Evolutionary conservation across 306 rosid species (phyloP), one percentile per base, ranked within the genome.

Genomic region (Sindora glabra): DNA sequence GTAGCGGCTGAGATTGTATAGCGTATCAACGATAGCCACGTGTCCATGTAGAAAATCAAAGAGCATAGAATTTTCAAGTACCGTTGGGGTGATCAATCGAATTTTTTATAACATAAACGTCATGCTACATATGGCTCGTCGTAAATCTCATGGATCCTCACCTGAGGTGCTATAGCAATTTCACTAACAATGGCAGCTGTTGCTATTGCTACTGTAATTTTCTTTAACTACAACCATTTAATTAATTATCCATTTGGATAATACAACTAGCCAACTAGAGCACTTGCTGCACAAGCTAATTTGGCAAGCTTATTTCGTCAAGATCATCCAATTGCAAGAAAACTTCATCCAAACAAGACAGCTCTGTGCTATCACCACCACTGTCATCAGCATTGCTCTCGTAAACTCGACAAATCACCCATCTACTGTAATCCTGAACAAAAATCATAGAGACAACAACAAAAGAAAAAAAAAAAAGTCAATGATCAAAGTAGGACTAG

Each of bases 311-410:
- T 39, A 92, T 83, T 79, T 92, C 98, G 0, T 92, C 96, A 50
- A 92, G 95, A 83, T 92, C 98, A 55, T 92, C 98, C 78, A 92
- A 70, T 30, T 96, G 79, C 59, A 88, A 78, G 83, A 88, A 92
- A 60, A 92, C 98, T 74, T 92, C 96, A 67, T 92, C 98, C 94
- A 92, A 80, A 76, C 94, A 37, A 3, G 91, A 84, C 11, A 72
- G 82, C 62, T 81, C 81, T 4, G 77, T 26, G 40, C 84, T 83
- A 32, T 65, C 84, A 3, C 76, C 56, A 58, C 39, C 48, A 5
- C 8, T 66, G 11, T 33, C 67, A 16, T 62, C 79, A 3, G 39
- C 62, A 33, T 75, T 72, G 29, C 59, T 66, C 65, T 89, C 91
- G 15, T 74, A 83, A 40, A 89, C 97, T 57, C 84, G 75, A 69